Conservation (phyloP, 345 rosid genomes). For the Theobroma cacao region DNA sequence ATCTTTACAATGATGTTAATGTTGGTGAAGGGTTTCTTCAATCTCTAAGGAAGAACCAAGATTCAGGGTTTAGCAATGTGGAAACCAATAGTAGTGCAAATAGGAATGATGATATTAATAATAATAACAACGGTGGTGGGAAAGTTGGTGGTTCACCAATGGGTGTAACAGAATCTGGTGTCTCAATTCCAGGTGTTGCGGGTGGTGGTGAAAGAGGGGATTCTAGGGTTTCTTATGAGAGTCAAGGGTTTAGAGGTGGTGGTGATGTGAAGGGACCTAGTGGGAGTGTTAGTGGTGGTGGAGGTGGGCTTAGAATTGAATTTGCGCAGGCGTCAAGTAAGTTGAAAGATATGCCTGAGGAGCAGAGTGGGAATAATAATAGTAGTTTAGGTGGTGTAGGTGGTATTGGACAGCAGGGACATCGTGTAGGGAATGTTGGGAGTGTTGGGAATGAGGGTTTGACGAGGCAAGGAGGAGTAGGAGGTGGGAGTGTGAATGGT, state of each 20-base stretch:
- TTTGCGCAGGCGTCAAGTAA: slow-evolving; percentile 42
- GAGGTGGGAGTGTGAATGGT: background rate
- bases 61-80: slow-evolving; percentile 32
- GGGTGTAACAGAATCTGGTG: slow-evolving; percentile 25
- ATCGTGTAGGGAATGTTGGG: slow-evolving; percentile 19
- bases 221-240: slow-evolving; percentile 30
- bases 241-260: slow-evolving; percentile 39
- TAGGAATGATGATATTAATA: slow-evolving; percentile 8
- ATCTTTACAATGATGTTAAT: slow-evolving; percentile 78
- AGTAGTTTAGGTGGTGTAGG: slow-evolving; percentile 14
- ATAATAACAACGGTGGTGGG: slow-evolving; percentile 15
- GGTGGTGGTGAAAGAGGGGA: slow-evolving; percentile 27
- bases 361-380: slow-evolving; percentile 30
- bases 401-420: slow-evolving; percentile 33
- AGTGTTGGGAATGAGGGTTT: slow-evolving; percentile 34
- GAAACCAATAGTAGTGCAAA: background rate
- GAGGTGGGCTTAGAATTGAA: slow-evolving; percentile 64
- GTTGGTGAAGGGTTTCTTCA: slow-evolving; percentile 80
- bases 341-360: slow-evolving; percentile 34
- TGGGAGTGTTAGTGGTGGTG: slow-evolving; percentile 27
- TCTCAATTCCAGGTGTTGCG: slow-evolving; percentile 37
- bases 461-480: slow-evolving; percentile 28
- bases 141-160: slow-evolving; percentile 23
- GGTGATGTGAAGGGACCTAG: slow-evolving; percentile 34
- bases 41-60: slow-evolving; percentile 52